Conservation (phyloP, 2,329 filamentous ascomycete species). For the Botrytis hyacinthi region DNA sequence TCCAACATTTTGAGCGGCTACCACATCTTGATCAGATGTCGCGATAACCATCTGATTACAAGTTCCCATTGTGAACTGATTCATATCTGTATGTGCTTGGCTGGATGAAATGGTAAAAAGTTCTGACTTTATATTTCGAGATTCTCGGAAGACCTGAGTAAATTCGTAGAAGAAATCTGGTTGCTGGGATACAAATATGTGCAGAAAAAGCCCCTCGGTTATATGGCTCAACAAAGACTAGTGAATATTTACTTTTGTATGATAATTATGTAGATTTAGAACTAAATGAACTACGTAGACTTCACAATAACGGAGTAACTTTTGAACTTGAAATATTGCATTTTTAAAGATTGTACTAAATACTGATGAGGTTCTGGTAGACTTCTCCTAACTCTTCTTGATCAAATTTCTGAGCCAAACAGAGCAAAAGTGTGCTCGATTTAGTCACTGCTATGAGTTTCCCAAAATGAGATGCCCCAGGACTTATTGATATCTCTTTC, state of each 20-base stretch:
- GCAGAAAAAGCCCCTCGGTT: neutral
- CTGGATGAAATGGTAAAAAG: fast-evolving
- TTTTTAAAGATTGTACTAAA: neutral
- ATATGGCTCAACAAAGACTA: neutral
- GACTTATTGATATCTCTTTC: neutral
- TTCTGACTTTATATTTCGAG: neutral
- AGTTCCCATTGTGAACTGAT: neutral
- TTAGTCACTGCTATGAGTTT: neutral
- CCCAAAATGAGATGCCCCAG: neutral
- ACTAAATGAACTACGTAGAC: neutral
- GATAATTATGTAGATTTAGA: neutral
- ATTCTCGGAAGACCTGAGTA: neutral
- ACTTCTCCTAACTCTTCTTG: neutral
- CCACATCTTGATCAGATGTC: neutral
- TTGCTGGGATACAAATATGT: neutral
- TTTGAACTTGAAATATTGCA: neutral
- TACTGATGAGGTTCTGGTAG: neutral
- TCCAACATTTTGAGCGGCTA: neutral
- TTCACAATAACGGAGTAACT: neutral
- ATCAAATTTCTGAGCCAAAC: neutral
- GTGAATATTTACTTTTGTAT: neutral
- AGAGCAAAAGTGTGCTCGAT: neutral
- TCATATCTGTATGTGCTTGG: neutral
- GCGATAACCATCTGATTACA: neutral
- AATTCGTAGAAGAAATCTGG: neutral